Percentiles rank a stretch among this genome's conserved stretches.
Evolutionary conservation across 2,329 filamentous ascomycete genomes (phyloP).

Genomic region (Beauveria asiatica): DNA sequence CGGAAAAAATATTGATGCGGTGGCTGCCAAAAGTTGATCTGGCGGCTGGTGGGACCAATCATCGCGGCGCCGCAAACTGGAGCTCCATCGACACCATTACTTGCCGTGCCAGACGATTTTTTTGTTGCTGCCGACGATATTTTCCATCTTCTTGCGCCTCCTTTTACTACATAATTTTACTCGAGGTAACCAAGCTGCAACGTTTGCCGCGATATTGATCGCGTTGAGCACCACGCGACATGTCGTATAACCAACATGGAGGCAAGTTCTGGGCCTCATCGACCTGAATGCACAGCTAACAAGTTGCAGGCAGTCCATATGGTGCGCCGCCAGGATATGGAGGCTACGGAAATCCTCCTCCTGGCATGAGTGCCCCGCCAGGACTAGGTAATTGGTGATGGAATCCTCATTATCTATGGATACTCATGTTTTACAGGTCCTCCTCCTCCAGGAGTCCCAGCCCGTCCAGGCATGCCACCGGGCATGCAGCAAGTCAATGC

Average conservation of each 20-base stretch:
- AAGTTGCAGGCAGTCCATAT: conserved; percentile 46
- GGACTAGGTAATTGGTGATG: conserved; percentile 61
- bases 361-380: conserved; percentile 63
- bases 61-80: conserved; percentile 13
- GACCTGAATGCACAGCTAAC: background rate
- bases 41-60: conserved; percentile 11
- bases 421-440: conserved; percentile 35
- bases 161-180: too few relatives aligned
- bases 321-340: conserved; percentile 67
- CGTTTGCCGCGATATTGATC: background rate
- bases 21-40: background rate
- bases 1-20: conserved; percentile 12
- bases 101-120: background rate
- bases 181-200: background rate
- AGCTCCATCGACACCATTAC: conserved; percentile 5
- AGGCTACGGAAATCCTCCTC: conserved; percentile 42
- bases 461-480: conserved; percentile 72
- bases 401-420: background rate
- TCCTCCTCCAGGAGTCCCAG: conserved; percentile 71
- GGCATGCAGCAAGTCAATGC: conserved; percentile 68
- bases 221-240: conserved; percentile 4
- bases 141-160: background rate
- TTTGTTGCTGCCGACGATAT: background rate
- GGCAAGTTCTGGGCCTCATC: conserved; percentile 26
- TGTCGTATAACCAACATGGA: conserved; percentile 56